Base-by-base conservation (phyloP, 2,329 filamentous ascomycete species). In the Hypoxylon sp. region DNA sequence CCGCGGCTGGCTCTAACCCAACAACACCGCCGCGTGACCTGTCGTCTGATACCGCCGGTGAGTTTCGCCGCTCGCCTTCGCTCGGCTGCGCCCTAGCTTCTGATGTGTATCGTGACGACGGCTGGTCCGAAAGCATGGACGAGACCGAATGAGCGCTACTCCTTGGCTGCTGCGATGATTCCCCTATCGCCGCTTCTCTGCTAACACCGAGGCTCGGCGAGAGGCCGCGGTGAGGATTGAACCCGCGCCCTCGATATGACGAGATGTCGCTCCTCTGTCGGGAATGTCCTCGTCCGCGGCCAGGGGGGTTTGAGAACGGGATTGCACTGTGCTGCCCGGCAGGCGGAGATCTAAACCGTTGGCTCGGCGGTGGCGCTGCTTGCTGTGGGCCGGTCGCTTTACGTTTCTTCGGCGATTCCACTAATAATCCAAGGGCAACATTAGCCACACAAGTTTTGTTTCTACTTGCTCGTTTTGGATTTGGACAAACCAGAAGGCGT, bases 331-430 rank as follows among this genome's bases (percentile, higher is more conserved):
- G 77, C 53, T 83, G 81, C 38, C 81, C 82, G 64, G 85, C 83
- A 33, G 84, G 81, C 38, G 87, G 81, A 21, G 82, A 83, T 42
- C 78, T 78, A 40, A 78, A 75, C 54, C 79, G 78, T 55, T 81
- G 74, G 35, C 75, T 76, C 54, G 81, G 79, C 20, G 79, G 77
- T 47, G 76, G 80, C 18, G 77, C 76, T 45, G 79, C 70, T 62
- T 76, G 76, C 58, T 82, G 82, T 38, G 81, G 78, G 42, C 83
- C 83, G 35, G 81, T 81, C 51, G 89, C 87, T 77, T 96, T 96
- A 69, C 92, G 88, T 79, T 96, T 96, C 73, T 89, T 90, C 26
- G 91, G 91, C 60, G 90, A 91, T 73, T 90, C 89, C 70, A 86
- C 80, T 83, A 85, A 74, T 86, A 83, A 70, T 88, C 85, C 73